These are phyloP conservation scores for Pelagomonas calceolata DNA, from an alignment of 108 stramenopile genomes.

Conservation along the genomic window DNA sequence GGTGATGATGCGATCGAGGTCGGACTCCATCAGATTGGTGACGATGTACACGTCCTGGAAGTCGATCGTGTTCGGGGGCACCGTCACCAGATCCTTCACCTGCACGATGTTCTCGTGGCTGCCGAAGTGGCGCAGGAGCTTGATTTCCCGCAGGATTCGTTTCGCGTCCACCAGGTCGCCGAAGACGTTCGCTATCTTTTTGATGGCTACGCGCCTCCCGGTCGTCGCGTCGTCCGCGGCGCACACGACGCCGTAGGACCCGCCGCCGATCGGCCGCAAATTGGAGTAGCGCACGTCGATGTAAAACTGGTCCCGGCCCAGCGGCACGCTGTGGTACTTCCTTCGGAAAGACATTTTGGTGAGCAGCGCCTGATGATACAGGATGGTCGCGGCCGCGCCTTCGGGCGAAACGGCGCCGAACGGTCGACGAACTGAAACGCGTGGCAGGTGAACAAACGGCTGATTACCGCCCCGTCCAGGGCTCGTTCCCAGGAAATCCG, in stretches of 20 bases:
- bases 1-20: conserved; percentile 48
- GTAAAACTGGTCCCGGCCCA: neutral
- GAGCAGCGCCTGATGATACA: too few relatives aligned
- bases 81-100: conserved; percentile 33
- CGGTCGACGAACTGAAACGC: too few relatives aligned
- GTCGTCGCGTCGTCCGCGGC: conserved; percentile 42
- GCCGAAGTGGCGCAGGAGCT: conserved; percentile 70
- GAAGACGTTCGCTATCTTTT: conserved; percentile 48
- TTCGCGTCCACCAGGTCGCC: conserved; percentile 51
- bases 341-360: neutral
- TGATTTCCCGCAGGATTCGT: conserved; percentile 49
- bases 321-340: neutral
- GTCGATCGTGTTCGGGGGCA: conserved; percentile 61
- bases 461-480: too few relatives aligned
- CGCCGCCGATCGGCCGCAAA: conserved; percentile 45
- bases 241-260: conserved; percentile 50
- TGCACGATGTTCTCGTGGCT: conserved; percentile 79
- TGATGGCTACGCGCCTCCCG: conserved; percentile 53
- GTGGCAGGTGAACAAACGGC: too few relatives aligned
- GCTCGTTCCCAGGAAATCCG: too few relatives aligned
- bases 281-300: conserved; percentile 11
- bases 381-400: too few relatives aligned
- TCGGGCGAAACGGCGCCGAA: too few relatives aligned
- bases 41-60: conserved; percentile 58
- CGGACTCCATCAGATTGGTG: conserved; percentile 39